phyloP scores from a whole-genome alignment of 352 stramenopile species.

The Paralagenidium karlingii region DNA sequence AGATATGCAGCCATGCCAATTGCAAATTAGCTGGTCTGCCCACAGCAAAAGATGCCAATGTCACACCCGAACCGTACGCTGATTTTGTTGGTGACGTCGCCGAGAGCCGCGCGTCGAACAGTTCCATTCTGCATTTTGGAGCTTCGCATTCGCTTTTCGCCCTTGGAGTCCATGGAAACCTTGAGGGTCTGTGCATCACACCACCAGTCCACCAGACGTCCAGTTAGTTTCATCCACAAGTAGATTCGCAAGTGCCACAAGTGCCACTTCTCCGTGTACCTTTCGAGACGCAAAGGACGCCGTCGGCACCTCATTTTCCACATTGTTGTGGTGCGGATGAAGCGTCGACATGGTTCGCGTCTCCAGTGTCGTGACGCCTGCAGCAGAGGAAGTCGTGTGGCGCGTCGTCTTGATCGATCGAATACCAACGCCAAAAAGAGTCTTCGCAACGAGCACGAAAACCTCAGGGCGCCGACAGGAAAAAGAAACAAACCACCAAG shows the following conservation, averaged over 20 bases:
- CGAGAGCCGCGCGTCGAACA: slow-evolving; percentile 27
- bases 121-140: slow-evolving; percentile 21
- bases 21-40: no score
- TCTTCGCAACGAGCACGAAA: no score
- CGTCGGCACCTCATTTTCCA: slow-evolving; percentile 53
- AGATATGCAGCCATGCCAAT: no score
- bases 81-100: slow-evolving; percentile 68
- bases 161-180: slow-evolving; percentile 26
- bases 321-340: slow-evolving; percentile 48
- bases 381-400: no score
- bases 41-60: no score
- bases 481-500: no score
- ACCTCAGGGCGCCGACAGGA: no score
- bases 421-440: no score
- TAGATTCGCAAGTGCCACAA: neutral
- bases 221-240: neutral
- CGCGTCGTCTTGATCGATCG: no score
- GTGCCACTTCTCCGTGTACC: slow-evolving; percentile 19
- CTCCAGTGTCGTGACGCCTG: no score
- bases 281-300: slow-evolving; percentile 33
- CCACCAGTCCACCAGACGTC: slow-evolving; percentile 3
- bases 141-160: slow-evolving; percentile 45
- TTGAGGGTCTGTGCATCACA: slow-evolving; percentile 21
- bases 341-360: slow-evolving; percentile 13
- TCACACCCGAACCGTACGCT: slow-evolving; percentile 47